phyloP scores from a whole-genome alignment of 202 grass and related monocot genomes.

The Zizania palustris region DNA sequence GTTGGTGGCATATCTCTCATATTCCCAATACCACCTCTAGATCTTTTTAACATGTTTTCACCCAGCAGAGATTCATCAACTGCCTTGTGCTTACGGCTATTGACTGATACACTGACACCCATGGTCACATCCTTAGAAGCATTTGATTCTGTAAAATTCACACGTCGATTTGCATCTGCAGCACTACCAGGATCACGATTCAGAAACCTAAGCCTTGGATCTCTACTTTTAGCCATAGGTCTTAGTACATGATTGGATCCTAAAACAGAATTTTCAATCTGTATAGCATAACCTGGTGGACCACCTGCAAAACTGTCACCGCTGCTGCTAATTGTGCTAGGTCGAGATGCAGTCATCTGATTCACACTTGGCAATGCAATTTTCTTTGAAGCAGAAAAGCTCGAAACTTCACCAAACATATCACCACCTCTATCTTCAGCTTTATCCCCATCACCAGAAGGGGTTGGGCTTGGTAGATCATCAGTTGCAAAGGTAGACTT shows the following conservation, averaged over 20 bases:
- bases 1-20: constrained; percentile 47
- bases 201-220: constrained; percentile 80
- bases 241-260: constrained; percentile 50
- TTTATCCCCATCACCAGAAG: constrained; percentile 68
- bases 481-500: constrained; percentile 60
- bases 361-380: constrained; percentile 24
- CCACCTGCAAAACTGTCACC: constrained; percentile 35
- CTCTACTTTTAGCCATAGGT: constrained; percentile 63
- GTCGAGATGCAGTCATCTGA: constrained; percentile 48
- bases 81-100: constrained; percentile 67
- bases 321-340: constrained; percentile 24
- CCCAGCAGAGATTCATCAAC: constrained; percentile 45
- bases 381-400: constrained; percentile 53
- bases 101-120: constrained; percentile 28
- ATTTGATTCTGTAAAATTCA: constrained; percentile 45
- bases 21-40: constrained; percentile 43
- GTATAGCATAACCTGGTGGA: constrained; percentile 50
- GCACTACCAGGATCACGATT: constrained; percentile 55
- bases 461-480: constrained; percentile 92
- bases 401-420: constrained; percentile 65
- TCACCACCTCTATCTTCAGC: constrained; percentile 59
- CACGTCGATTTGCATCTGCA: constrained; percentile 36
- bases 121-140: constrained; percentile 32
- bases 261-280: constrained; percentile 39
- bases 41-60: constrained; percentile 61